Evolutionary conservation across 148 eudicot species (phyloP).

Genomic region (Polygonum aviculare): DNA sequence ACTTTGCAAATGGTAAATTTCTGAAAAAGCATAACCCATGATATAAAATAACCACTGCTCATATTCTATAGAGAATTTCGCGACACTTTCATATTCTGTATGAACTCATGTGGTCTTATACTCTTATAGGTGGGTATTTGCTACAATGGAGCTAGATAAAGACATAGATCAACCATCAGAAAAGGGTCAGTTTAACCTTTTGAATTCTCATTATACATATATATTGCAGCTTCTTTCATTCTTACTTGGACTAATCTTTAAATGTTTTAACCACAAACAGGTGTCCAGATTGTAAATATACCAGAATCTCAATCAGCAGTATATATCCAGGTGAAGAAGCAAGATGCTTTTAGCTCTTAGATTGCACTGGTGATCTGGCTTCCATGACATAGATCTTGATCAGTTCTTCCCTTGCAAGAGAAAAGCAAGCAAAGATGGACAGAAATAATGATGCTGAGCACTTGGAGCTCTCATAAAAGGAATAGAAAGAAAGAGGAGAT

Average conservation of each 20-base stretch:
- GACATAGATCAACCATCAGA: not conserved
- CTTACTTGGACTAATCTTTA: not conserved
- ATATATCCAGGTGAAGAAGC: slow-evolving; percentile 2
- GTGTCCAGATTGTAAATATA: not conserved
- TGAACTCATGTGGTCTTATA: no score
- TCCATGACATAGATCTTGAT: not conserved
- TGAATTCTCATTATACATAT: not conserved
- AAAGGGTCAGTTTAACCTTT: not conserved
- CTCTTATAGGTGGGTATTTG: not conserved
- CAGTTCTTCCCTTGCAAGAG: not conserved
- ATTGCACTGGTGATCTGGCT: not conserved
- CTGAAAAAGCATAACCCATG: not conserved
- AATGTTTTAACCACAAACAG: not conserved
- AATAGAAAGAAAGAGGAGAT: not conserved
- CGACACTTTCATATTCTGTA: no score
- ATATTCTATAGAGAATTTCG: no score
- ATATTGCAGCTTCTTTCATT: not conserved
- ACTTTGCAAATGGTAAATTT: not conserved
- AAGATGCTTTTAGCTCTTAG: not conserved
- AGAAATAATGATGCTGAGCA: not conserved
- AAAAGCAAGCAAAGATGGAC: not conserved
- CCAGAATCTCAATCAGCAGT: not conserved
- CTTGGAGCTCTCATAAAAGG: not conserved
- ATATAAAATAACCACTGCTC: no score
- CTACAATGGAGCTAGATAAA: not conserved